Conservation (phyloP, 352 stramenopile genomes). For the Pythium rishiriense region DNA sequence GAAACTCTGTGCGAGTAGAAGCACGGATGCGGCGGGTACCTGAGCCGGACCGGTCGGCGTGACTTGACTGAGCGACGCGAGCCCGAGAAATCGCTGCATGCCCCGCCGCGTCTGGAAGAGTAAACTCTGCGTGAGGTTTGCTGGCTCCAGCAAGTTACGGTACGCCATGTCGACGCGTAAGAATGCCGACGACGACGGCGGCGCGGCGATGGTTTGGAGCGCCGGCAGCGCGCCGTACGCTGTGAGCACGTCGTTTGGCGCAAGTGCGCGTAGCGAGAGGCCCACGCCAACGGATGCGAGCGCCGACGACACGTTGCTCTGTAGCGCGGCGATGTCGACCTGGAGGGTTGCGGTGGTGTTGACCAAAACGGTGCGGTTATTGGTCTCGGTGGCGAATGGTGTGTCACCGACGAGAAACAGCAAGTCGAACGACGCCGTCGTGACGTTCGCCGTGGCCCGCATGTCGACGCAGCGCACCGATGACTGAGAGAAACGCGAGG, state of each 20-base stretch:
- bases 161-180: slow-evolving; percentile 44
- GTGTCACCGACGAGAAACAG: slow-evolving; percentile 24
- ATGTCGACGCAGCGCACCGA: slow-evolving; percentile 12
- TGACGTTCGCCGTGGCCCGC: not conserved
- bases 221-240: not conserved
- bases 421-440: slow-evolving; percentile 15
- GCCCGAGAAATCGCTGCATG: slow-evolving; percentile 40
- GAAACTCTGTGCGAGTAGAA: slow-evolving; percentile 50
- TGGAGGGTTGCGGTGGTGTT: not conserved
- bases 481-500: not conserved
- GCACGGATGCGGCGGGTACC: slow-evolving; percentile 27
- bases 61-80: slow-evolving; percentile 32
- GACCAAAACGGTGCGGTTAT: not conserved
- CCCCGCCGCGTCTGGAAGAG: slow-evolving; percentile 53
- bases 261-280: not conserved
- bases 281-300: not conserved
- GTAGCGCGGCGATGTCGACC: slow-evolving; percentile 2
- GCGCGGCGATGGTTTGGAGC: slow-evolving; percentile 1
- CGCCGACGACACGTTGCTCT: not conserved
- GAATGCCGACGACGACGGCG: slow-evolving; percentile 24
- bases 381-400: not conserved
- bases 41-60: slow-evolving; percentile 28
- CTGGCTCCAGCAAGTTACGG: slow-evolving; percentile 39
- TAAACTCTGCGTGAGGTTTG: slow-evolving; percentile 37
- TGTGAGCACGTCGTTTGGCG: not conserved